Base-by-base conservation (phyloP, 371 early-diverging fungal genomes). In the Mucor circinelloides region DNA sequence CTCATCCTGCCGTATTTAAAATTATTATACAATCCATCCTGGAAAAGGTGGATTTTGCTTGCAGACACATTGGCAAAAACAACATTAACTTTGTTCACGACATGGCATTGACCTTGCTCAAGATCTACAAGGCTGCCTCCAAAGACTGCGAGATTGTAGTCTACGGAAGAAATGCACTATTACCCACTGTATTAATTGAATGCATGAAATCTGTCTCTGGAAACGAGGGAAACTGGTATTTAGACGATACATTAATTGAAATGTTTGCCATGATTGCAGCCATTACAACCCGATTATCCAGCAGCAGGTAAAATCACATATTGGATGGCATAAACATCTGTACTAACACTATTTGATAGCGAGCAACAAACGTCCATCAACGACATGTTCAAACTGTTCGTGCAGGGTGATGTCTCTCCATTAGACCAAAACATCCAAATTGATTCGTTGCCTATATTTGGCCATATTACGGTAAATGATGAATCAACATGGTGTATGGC, bases 211-310 rank as follows among this genome's bases (percentile, higher is more conserved):
- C 55, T 7, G 40, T 56, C 23, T 34, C 56, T 31, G 54, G 57
- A n/a, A 30, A 6, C 23, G 15, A 32, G 6, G 54, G 40, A 28
- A n/a, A 21, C 8, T 75, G 75, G 75, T 52, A 63, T 10, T 56
- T 76, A 25, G 66, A 72, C 55, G 28, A 63, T 19, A 28, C 28
- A n/a, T 21, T 72, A 6, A 46, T 72, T 27, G 69, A 68, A 0
- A 6, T 32, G 3, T 72, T 68, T 38, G 61, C 73, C 17, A 68
- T 65, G 63, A 62, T 72, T 1, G 28, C 54, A 15, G 73, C 73
- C 12, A 52, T 68, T 17, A 72, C 73, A 15, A 65, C 60, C 21
- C 50, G 73, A 6, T 55, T 65, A 32, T 71, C 72, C 5, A 61
- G 38, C 40, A 28, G 56, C 61, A 64, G 65, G 68, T 73, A 67